A percentile compares a stretch with the other conserved stretches of the same genome.
Evolutionary conservation across 2,329 filamentous ascomycete genomes (phyloP).

Genomic region (Ascochyta koolunga): DNA sequence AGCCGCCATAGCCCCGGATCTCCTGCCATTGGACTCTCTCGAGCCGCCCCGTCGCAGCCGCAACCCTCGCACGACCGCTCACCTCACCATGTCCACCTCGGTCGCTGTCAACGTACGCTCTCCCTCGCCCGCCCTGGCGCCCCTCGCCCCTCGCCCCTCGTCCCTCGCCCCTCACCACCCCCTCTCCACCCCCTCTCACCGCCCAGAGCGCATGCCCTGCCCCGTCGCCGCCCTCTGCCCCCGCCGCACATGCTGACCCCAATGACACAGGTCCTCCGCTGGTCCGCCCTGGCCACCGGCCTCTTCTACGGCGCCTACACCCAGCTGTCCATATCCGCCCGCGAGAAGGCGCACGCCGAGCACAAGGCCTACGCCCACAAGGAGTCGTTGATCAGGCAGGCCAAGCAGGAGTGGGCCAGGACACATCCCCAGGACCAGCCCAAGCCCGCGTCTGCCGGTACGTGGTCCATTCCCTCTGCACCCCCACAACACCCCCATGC

Average conservation of each 20-base stretch:
- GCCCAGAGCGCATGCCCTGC: not conserved
- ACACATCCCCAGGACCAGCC: slow-evolving; percentile 60
- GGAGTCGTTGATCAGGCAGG: slow-evolving; percentile 87
- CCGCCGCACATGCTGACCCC: slow-evolving; percentile 30
- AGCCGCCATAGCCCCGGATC: slow-evolving; percentile 25
- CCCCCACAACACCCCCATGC: not conserved
- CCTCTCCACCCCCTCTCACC: too few species aligned
- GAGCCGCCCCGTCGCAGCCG: slow-evolving; percentile 23
- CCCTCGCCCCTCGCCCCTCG: too few species aligned
- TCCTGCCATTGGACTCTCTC: slow-evolving; percentile 41
- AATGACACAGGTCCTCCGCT: slow-evolving; percentile 82
- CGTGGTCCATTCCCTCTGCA: slow-evolving; percentile 8
- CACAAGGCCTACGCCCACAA: slow-evolving; percentile 90
- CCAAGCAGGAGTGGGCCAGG: slow-evolving; percentile 88
- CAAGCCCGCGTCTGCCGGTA: slow-evolving; percentile 40
- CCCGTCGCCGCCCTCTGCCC: slow-evolving; percentile 6
- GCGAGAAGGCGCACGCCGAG: slow-evolving; percentile 72
- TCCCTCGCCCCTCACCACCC: too few species aligned
- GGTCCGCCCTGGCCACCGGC: slow-evolving; percentile 89
- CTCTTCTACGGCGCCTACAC: slow-evolving; percentile 96
- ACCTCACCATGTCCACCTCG: slow-evolving; percentile 51
- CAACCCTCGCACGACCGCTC: slow-evolving; percentile 31
- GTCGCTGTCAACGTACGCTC: slow-evolving; percentile 60
- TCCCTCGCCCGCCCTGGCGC: not conserved
- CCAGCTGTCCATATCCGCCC: slow-evolving; percentile 78